A percentile compares a stretch with the other conserved stretches of the same genome.
Evolutionary conservation across 2,329 filamentous ascomycete genomes (phyloP).

Genomic region (Tetracladium maxilliforme): DNA sequence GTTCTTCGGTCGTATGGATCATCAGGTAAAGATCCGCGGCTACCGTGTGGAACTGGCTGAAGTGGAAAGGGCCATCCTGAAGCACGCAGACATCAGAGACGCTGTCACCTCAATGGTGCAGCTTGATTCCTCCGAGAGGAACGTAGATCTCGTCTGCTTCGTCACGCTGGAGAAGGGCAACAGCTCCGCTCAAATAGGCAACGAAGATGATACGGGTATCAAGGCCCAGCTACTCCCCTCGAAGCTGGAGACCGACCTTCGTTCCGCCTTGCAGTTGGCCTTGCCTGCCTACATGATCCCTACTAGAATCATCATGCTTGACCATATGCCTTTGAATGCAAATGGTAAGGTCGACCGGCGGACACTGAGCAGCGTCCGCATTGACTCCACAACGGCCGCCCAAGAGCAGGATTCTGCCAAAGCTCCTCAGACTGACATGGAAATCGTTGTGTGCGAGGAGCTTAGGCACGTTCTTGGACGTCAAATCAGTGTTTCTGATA

Average conservation of each 20-base stretch:
- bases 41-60: constrained; percentile 74
- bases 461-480: too few relatives aligned
- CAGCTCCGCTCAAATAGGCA: not conserved
- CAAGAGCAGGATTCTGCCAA: too few relatives aligned
- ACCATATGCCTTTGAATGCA: constrained; percentile 61
- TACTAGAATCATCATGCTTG: constrained; percentile 62
- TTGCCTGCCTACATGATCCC: constrained; percentile 86
- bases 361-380: too few relatives aligned
- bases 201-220: constrained; percentile 19
- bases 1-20: constrained; percentile 68
- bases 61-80: constrained; percentile 55
- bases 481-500: too few relatives aligned
- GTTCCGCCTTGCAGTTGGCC: constrained; percentile 48
- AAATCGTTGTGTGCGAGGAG: too few relatives aligned
- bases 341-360: constrained; percentile 86
- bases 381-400: too few relatives aligned
- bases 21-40: constrained; percentile 76
- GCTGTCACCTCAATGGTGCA: constrained; percentile 61
- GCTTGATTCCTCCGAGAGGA: constrained; percentile 52
- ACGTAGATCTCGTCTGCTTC: constrained; percentile 74
- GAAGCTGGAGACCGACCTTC: too few relatives aligned
- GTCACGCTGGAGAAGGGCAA: constrained; percentile 35
- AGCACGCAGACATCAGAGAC: constrained; percentile 44
- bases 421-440: too few relatives aligned
- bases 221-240: too few relatives aligned